Percentiles rank a stretch among this genome's conserved stretches.
These are phyloP conservation scores for Mycena crocata DNA, from an alignment of 768 basidiomycete species.

Conservation along the genomic window DNA sequence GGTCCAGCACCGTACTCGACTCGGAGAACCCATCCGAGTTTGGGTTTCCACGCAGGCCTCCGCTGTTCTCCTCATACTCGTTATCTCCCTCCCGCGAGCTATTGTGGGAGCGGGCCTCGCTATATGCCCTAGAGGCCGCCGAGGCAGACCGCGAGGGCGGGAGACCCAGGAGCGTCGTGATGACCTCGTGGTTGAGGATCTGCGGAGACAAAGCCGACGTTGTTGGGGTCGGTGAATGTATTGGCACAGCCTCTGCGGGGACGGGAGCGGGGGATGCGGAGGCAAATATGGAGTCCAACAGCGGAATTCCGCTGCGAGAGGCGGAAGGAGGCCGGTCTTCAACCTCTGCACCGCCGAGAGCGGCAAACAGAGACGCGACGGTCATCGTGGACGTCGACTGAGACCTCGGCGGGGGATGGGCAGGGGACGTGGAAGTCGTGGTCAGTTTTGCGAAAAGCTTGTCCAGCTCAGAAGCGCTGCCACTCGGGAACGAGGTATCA, in stretches of 20 bases:
- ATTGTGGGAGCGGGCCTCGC: conserved; percentile 51
- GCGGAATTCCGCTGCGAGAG: conserved; percentile 61
- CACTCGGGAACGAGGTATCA: conserved; percentile 31
- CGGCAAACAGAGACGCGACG: conserved; percentile 61
- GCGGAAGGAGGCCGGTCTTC: conserved; percentile 42
- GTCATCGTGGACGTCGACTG: conserved; percentile 55
- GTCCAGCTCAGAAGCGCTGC: conserved; percentile 56
- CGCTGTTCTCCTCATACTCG: conserved; percentile 53
- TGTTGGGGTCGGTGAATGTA: conserved; percentile 31
- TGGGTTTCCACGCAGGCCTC: conserved; percentile 38
- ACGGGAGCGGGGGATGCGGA: conserved; percentile 55
- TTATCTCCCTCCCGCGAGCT: conserved; percentile 71
- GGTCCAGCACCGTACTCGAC: conserved; percentile 55
- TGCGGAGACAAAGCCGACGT: conserved; percentile 56
- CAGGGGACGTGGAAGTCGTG: conserved; percentile 16
- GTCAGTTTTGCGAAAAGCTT: conserved; percentile 59
- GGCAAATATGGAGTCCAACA: conserved; percentile 80
- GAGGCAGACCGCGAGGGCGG: conserved; percentile 56
- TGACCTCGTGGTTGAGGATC: conserved; percentile 78
- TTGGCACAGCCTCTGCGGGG: conserved; percentile 22
- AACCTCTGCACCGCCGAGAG: conserved; percentile 40
- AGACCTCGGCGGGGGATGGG: conserved; percentile 38
- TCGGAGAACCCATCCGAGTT: conserved; percentile 53
- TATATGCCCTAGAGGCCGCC: conserved; percentile 49
- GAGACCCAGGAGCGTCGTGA: conserved; percentile 72